Conservation (phyloP, 2,329 filamentous ascomycete genomes). For the Tolypocladium ophioglossoides region DNA sequence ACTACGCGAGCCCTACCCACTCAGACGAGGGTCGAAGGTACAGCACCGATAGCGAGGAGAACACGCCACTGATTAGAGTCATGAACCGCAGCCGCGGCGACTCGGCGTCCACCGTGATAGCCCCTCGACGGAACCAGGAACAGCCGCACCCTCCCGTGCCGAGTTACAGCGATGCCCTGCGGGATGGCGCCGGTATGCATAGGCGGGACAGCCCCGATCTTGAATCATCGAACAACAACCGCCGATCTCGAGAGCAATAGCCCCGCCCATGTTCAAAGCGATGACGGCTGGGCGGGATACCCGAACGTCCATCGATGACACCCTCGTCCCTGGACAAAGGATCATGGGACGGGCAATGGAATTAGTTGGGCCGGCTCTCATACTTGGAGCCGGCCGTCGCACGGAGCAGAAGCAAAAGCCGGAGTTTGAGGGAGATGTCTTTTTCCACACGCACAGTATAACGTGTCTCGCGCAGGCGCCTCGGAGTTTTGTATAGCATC, state of each 20-base stretch:
- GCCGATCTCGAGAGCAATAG: neutral
- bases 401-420: neutral
- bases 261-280: neutral
- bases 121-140: constrained; percentile 1
- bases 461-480: constrained; percentile 7
- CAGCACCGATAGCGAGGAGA: constrained; percentile 49
- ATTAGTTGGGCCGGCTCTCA: neutral
- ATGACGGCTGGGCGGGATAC: too few species aligned
- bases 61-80: constrained; percentile 39
- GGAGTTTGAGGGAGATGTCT: neutral
- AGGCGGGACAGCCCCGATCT: constrained; percentile 13
- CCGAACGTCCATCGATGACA: neutral
- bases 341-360: neutral
- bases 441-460: neutral
- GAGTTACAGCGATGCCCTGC: constrained; percentile 68
- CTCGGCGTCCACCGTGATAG: constrained; percentile 25
- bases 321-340: neutral
- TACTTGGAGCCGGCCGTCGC: neutral
- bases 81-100: constrained; percentile 39
- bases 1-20: constrained; percentile 56
- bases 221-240: constrained; percentile 2
- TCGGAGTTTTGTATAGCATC: constrained; percentile 13
- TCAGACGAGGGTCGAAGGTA: constrained; percentile 47
- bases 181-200: constrained; percentile 30
- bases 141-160: constrained; percentile 56